phyloP scores from a whole-genome alignment of 805 yeast species.

The Teunomyces funiuensis region DNA sequence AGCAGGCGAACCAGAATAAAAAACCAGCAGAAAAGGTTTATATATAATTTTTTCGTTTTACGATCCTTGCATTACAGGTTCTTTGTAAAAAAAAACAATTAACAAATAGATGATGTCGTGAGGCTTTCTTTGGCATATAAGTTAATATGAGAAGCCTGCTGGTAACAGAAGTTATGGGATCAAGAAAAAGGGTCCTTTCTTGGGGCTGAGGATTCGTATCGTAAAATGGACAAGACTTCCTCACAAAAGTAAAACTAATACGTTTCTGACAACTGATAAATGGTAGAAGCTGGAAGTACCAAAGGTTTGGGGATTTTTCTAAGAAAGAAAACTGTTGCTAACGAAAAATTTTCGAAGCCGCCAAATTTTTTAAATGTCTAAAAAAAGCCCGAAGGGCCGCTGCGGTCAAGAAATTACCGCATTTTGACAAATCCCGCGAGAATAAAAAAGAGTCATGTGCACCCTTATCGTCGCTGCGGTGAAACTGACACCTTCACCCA shows the following conservation, averaged over 20 bases:
- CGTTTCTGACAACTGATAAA: not conserved
- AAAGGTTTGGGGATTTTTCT: not conserved
- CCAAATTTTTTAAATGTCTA: too few species aligned
- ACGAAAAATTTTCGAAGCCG: not conserved
- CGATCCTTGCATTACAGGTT: too few species aligned
- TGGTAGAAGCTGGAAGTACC: not conserved
- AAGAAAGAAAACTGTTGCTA: constrained; percentile 1
- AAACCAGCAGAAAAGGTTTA: not conserved
- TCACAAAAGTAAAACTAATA: not conserved
- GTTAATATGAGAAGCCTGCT: constrained; percentile 2
- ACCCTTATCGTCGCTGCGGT: not conserved
- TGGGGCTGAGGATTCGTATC: not conserved
- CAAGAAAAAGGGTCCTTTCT: not conserved
- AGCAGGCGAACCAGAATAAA: not conserved
- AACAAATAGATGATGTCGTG: constrained; percentile 36
- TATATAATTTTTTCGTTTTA: too few species aligned
- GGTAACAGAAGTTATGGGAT: not conserved
- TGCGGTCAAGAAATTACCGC: not conserved
- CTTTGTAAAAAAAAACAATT: too few species aligned
- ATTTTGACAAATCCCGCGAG: constrained; percentile 1
- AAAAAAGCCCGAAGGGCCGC: not conserved
- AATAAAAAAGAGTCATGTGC: too few species aligned
- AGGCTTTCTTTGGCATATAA: constrained; percentile 47
- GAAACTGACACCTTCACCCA: too few species aligned
- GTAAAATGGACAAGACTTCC: not conserved